Evolutionary conservation across 2,329 filamentous ascomycete species (phyloP).

Genomic region (Sporothrix brunneoviolacea): DNA sequence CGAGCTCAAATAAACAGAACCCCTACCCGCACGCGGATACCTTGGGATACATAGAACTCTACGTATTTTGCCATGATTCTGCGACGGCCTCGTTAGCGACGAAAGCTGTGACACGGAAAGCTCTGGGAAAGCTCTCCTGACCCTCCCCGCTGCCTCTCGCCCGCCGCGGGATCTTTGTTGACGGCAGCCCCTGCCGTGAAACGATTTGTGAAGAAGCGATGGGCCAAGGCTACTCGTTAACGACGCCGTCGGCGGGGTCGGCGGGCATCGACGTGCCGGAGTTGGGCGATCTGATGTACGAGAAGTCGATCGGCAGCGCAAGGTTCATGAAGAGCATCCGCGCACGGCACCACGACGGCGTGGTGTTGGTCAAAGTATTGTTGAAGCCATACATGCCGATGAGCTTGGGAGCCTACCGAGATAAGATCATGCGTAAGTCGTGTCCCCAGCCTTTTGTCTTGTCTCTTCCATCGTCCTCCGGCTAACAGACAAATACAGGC

Average conservation of each 20-base stretch:
- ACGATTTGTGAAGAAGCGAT: too few relatives aligned
- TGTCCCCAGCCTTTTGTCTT: background rate
- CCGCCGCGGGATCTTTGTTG: too few relatives aligned
- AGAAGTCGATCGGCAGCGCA: conserved; percentile 83
- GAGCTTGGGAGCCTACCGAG: conserved; percentile 71
- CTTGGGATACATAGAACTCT: background rate
- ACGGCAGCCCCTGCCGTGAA: background rate
- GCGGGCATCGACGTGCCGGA: conserved; percentile 92
- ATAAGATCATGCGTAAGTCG: conserved; percentile 63
- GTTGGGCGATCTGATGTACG: conserved; percentile 82
- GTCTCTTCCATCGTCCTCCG: background rate
- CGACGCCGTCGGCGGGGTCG: conserved; percentile 82
- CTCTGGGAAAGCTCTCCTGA: background rate
- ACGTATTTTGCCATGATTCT: too few relatives aligned
- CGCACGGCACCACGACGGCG: conserved; percentile 79
- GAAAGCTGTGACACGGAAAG: background rate
- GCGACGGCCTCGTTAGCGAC: background rate
- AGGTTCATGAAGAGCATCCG: conserved; percentile 96
- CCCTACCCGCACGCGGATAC: background rate
- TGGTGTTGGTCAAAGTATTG: conserved; percentile 90
- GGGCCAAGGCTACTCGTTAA: conserved; percentile 95
- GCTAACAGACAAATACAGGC: conserved; percentile 39
- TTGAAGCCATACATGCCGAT: conserved; percentile 85
- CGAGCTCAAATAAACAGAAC: background rate
- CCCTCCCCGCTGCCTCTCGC: background rate